phyloP scores from a whole-genome alignment of 768 basidiomycete genomes.

The Cyathus striatus region DNA sequence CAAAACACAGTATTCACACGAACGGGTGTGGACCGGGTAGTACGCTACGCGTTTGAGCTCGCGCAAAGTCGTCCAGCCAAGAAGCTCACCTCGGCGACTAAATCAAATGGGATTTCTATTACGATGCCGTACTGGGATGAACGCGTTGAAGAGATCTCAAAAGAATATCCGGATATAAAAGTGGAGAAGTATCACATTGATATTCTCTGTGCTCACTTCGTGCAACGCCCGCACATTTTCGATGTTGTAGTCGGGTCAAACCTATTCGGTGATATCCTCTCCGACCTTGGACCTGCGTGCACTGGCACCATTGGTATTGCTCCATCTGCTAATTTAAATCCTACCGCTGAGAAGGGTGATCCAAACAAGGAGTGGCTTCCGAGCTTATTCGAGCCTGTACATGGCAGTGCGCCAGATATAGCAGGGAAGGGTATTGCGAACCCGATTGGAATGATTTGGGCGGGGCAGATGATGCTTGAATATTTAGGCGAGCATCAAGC shows the following conservation, averaged over 20 bases:
- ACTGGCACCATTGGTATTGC: constrained; percentile 55
- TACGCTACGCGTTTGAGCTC: constrained; percentile 48
- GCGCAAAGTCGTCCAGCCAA: constrained; percentile 44
- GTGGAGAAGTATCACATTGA: constrained; percentile 47
- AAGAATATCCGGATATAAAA: constrained; percentile 46
- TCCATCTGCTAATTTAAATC: constrained; percentile 47
- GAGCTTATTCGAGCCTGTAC: constrained; percentile 50
- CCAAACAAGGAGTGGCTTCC: constrained; percentile 37
- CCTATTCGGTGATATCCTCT: constrained; percentile 51
- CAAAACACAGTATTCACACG: constrained; percentile 48
- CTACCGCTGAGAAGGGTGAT: constrained; percentile 20
- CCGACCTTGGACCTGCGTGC: constrained; percentile 50
- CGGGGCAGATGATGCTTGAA: constrained; percentile 50
- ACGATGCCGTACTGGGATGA: constrained; percentile 48
- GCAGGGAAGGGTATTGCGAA: constrained; percentile 50
- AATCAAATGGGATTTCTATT: constrained; percentile 44
- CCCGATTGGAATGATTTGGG: constrained; percentile 54
- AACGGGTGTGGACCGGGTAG: constrained; percentile 40
- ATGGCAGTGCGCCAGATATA: constrained; percentile 56
- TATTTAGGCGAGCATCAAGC: constrained; percentile 35
- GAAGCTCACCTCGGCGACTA: constrained; percentile 47
- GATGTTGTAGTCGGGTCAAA: constrained; percentile 55
- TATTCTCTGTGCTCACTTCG: constrained; percentile 41
- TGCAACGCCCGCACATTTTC: constrained; percentile 45
- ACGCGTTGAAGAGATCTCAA: constrained; percentile 39